Percentiles rank a stretch among this genome's conserved stretches.
These are phyloP conservation scores for Scheffersomyces titani DNA, from an alignment of 1,139 yeast species.

Conservation along the genomic window DNA sequence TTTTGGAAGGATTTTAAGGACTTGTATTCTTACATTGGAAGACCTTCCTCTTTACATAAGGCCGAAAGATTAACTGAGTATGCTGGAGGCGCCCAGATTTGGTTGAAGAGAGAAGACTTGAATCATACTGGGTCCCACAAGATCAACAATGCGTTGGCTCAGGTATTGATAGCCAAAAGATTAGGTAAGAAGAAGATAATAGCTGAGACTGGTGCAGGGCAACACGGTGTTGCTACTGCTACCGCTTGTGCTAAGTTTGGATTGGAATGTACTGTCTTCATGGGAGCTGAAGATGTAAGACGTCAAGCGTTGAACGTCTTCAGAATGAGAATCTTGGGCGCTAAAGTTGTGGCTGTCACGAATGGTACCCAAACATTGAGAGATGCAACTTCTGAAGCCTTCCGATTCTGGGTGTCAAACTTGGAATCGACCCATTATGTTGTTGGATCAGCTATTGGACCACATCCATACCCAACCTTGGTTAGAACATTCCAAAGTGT, in stretches of 20 bases:
- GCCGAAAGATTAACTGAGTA: conserved; percentile 88
- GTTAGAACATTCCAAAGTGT: conserved; percentile 98
- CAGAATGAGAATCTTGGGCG: conserved; percentile 96
- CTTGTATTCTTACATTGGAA: conserved; percentile 84
- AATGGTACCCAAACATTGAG: conserved; percentile 95
- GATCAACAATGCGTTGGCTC: conserved; percentile 95
- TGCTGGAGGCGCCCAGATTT: conserved; percentile 95
- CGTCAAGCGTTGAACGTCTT: conserved; percentile 97
- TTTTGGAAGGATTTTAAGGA: conserved; percentile 93
- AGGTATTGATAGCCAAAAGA: conserved; percentile 86
- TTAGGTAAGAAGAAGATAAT: conserved; percentile 87
- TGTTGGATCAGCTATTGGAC: conserved; percentile 98
- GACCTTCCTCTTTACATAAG: conserved; percentile 90
- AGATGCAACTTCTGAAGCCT: conserved; percentile 97
- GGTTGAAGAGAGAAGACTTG: conserved; percentile 97
- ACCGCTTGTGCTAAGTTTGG: conserved; percentile 99
- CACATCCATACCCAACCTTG: conserved; percentile 97
- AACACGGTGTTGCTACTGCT: conserved; percentile 99
- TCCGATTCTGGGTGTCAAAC: conserved; percentile 92
- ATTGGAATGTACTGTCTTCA: conserved; percentile 88
- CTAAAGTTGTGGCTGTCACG: conserved; percentile 88
- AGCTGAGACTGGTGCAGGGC: conserved; percentile 99
- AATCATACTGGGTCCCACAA: conserved; percentile 98
- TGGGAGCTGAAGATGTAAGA: conserved; percentile 99
- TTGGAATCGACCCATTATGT: conserved; percentile 86